Base-by-base conservation (phyloP, 305 asterid genomes). In the Fraxinus albicans region DNA sequence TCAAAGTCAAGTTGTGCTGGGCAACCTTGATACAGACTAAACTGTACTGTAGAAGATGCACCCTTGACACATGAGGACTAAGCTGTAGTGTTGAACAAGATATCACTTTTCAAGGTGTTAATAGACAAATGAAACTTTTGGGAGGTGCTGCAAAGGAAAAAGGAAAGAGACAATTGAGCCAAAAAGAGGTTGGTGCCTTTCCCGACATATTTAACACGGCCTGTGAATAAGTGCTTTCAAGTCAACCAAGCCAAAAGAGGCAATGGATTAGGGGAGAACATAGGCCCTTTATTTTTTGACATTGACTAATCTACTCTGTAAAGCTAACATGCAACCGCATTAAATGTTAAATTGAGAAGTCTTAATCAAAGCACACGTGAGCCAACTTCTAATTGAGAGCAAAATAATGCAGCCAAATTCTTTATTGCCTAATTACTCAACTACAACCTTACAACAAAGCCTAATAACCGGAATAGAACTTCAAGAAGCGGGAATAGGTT, bases 131-230 rank as follows among this genome's bases (percentile, higher is more conserved):
- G 73, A 27, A 69, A 34, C 44, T 80, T 78, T 47, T 80, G 73
- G 85, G 81, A 23, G 27, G 8, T 73, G 17, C 79, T 80, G 84
- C 70, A 40, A 19, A 35, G 81, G 83, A 29, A 73, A 76, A 19
- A 35, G 70, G 89, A 86, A 79, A 83, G 86, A 55, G 91, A 88
- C 88, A 21, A 60, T 19, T 83, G 85, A 85, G 8, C 74, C 38
- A 27, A 67, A 67, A 65, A 67, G 35, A 19, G 19, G 19, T 47
- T 47, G n/a, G n/a, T 47, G 55, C 55, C 55, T 47, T 47, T 47
- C 55, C 55, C 55, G 55, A 47, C 55, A 47, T 47, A 47, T 47
- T 47, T 12, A 47, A 47, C n/a, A 47, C n/a, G 55, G 55, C n/a
- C 19, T 0, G 8, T 67, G 74, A 67, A 27, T 9, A 67, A 25